Percentiles rank a stretch among this genome's conserved stretches.
phyloP scores from a whole-genome alignment of 257 asterid genomes.

The Vinca minor region DNA sequence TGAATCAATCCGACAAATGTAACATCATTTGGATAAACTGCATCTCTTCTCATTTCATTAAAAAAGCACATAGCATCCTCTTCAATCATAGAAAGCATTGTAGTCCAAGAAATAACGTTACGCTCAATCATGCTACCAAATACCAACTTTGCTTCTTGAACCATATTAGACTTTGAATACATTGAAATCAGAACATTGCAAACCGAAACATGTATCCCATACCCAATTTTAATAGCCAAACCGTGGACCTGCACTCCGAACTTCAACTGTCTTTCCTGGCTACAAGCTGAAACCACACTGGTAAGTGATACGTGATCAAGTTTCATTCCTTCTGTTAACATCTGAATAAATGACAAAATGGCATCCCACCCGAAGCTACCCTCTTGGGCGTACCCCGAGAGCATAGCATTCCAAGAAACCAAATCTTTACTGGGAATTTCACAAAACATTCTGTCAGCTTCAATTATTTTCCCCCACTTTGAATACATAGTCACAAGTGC shows the following conservation, averaged over 20 bases:
- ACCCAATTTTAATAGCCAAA: constrained; percentile 50
- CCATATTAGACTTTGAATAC: constrained; percentile 54
- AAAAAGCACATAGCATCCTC: constrained; percentile 47
- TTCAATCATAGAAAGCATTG: constrained; percentile 61
- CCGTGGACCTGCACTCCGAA: constrained; percentile 67
- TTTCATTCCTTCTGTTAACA: constrained; percentile 44
- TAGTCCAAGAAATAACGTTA: constrained; percentile 88
- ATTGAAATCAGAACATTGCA: constrained; percentile 75
- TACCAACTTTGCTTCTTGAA: constrained; percentile 42
- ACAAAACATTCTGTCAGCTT: constrained; percentile 51
- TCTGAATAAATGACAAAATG: constrained; percentile 40
- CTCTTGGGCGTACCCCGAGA: constrained; percentile 76
- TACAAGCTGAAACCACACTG: constrained; percentile 71
- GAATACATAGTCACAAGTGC: constrained; percentile 72
- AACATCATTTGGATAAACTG: constrained; percentile 64
- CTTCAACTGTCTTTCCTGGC: constrained; percentile 54
- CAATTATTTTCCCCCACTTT: constrained; percentile 45
- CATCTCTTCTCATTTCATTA: constrained; percentile 55
- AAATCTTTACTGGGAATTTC: constrained; percentile 55
- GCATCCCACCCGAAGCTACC: constrained; percentile 55
- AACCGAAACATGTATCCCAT: constrained; percentile 49
- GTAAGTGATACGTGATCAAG: constrained; percentile 72
- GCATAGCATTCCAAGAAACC: constrained; percentile 89
- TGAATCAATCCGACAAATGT: constrained; percentile 74
- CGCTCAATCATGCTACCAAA: constrained; percentile 39